Evolutionary conservation across 2,329 filamentous ascomycete species (phyloP).

Genomic region (Colletotrichum sp.): DNA sequence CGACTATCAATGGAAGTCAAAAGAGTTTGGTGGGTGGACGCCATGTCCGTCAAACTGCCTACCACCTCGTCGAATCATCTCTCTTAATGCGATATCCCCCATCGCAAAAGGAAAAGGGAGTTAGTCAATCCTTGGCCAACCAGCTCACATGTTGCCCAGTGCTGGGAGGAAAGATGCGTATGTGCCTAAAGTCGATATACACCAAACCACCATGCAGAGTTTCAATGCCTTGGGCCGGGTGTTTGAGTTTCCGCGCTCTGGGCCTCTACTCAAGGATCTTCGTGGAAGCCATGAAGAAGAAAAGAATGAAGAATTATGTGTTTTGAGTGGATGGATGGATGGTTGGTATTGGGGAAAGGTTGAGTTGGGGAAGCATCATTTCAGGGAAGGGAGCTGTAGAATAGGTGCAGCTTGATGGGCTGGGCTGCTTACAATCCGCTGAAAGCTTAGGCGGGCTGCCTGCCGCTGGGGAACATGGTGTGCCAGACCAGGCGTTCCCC

Average conservation of each 20-base stretch:
- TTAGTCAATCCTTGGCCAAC: not conserved
- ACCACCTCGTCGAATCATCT: not conserved
- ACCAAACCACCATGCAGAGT: not conserved
- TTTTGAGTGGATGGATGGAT: not conserved
- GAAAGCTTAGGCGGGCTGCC: not conserved
- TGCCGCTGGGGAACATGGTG: not conserved
- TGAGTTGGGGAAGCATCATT: not conserved
- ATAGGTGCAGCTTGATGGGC: not conserved
- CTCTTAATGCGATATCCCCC: not conserved
- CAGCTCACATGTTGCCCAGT: not conserved
- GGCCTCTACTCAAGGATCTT: not conserved
- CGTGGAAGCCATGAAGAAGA: not conserved
- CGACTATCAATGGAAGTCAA: not conserved
- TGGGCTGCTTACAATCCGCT: not conserved
- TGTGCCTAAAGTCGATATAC: not conserved
- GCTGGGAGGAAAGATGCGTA: not conserved
- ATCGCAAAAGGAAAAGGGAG: not conserved
- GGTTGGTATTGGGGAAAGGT: not conserved
- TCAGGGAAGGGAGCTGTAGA: constrained; percentile 4
- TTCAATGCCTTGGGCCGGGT: constrained; percentile 19
- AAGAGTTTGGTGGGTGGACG: not conserved
- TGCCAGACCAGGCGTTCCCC: not conserved
- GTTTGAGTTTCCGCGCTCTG: constrained; percentile 19
- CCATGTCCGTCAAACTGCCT: not conserved
- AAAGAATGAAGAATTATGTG: not conserved